Evolutionary conservation across 2,329 filamentous ascomycete species (phyloP).

Genomic region (Fusarium miscanthi): DNA sequence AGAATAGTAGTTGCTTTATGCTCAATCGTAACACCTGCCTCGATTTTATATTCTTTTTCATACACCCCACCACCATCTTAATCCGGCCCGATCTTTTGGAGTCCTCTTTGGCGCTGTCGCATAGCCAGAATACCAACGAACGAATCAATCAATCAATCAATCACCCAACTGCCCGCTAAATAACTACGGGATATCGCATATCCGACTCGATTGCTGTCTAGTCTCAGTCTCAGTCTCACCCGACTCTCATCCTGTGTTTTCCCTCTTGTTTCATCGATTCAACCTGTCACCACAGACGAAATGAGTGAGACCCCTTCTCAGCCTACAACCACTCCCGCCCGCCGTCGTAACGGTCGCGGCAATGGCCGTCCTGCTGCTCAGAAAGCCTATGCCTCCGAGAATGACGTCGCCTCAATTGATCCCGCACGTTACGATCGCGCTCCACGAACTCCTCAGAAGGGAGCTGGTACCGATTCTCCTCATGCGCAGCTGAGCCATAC

Average conservation of each 20-base stretch:
- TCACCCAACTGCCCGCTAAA: neutral
- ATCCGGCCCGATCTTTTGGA: slow-evolving; percentile 3
- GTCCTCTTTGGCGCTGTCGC: slow-evolving; percentile 19
- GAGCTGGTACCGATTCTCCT: slow-evolving; percentile 50
- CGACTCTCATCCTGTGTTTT: neutral
- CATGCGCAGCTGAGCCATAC: slow-evolving; percentile 44
- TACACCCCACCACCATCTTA: slow-evolving; percentile 38
- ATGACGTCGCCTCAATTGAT: slow-evolving; percentile 55
- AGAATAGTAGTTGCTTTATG: slow-evolving; percentile 37
- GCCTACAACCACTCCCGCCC: slow-evolving; percentile 50
- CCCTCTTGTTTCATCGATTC: neutral
- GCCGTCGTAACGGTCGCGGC: slow-evolving; percentile 55
- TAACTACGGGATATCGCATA: neutral
- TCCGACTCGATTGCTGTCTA: neutral
- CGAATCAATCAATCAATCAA: slow-evolving; percentile 2
- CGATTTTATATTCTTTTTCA: slow-evolving; percentile 27
- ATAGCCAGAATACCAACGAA: slow-evolving; percentile 6
- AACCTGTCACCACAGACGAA: slow-evolving; percentile 21
- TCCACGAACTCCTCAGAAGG: slow-evolving; percentile 62
- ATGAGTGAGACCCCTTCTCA: slow-evolving; percentile 52
- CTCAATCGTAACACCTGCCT: slow-evolving; percentile 32
- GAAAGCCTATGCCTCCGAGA: slow-evolving; percentile 70
- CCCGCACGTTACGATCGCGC: slow-evolving; percentile 50
- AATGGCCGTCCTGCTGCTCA: slow-evolving; percentile 56
- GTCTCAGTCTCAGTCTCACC: slow-evolving; percentile 4